Evolutionary conservation across 805 yeast genomes (phyloP).

Genomic region (Candida maltosa): DNA sequence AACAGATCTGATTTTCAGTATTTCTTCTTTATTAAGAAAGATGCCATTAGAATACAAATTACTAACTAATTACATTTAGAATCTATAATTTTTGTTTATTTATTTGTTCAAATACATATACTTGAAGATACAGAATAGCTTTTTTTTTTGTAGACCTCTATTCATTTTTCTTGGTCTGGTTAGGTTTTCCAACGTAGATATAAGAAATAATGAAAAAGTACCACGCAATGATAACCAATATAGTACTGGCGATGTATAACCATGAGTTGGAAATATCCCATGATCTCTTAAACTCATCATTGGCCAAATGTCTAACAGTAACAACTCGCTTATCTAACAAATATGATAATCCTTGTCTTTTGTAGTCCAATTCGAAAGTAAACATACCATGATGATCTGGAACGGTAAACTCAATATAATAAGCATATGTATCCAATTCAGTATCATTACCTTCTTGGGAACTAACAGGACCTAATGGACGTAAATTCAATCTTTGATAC

Average conservation of each 20-base stretch:
- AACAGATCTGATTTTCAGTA: conserved; percentile 13
- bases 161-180: conserved; percentile 24
- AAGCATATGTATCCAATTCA: conserved; percentile 45
- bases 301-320: conserved; percentile 90
- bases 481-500: conserved; percentile 75
- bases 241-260: conserved; percentile 78
- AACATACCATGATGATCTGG: conserved; percentile 99
- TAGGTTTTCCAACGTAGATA: conserved; percentile 37
- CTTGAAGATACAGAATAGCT: too few relatives aligned
- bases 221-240: conserved; percentile 73
- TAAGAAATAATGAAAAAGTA: conserved; percentile 68
- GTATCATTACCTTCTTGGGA: conserved; percentile 30
- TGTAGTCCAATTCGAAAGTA: conserved; percentile 76
- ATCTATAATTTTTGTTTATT: neutral
- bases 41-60: neutral
- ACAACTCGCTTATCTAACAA: conserved; percentile 65
- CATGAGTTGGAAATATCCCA: conserved; percentile 93
- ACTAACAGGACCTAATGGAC: conserved; percentile 36
- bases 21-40: too few relatives aligned
- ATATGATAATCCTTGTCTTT: conserved; percentile 71
- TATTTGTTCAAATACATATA: too few relatives aligned
- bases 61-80: conserved; percentile 2
- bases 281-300: conserved; percentile 89
- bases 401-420: conserved; percentile 55
- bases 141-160: too few relatives aligned